These are phyloP conservation scores for Eucalyptus viminalis DNA, from an alignment of 345 rosid species.

Conservation along the genomic window DNA sequence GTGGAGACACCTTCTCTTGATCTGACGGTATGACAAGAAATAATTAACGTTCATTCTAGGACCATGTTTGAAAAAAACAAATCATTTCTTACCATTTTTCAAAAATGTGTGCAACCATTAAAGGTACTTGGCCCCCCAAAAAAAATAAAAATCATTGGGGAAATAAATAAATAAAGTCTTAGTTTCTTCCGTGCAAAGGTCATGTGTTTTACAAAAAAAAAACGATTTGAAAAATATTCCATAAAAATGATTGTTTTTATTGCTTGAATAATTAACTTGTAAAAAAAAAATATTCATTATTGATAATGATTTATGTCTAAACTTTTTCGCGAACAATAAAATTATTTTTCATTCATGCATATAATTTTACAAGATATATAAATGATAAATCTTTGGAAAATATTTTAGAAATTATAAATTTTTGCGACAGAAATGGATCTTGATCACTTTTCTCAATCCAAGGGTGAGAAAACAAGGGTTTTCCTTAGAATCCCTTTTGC, in stretches of 20 bases:
- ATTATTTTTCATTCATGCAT: too few species aligned
- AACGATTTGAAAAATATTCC: neutral
- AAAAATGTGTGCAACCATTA: neutral
- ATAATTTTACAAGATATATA: accelerated
- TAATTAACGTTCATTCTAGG: too few species aligned
- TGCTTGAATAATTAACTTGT: too few species aligned
- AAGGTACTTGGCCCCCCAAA: neutral
- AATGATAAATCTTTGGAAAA: too few species aligned
- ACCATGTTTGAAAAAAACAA: neutral
- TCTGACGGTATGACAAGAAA: neutral
- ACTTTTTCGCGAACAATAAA: accelerated
- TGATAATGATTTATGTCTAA: too few species aligned
- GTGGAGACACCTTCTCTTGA: neutral
- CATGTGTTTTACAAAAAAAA: accelerated
- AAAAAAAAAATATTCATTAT: too few species aligned
- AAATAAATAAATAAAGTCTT: neutral
- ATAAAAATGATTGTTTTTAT: neutral
- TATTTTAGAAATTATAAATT: too few species aligned
- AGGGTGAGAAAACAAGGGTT: too few species aligned
- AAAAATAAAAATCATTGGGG: neutral
- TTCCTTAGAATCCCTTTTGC: too few species aligned
- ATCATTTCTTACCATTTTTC: neutral
- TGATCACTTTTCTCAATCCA: too few species aligned
- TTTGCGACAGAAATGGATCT: too few species aligned
- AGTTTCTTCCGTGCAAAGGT: neutral